Evolutionary conservation across 169 alveolate genomes (phyloP).

Genomic region (Eimeria necatrix): DNA sequence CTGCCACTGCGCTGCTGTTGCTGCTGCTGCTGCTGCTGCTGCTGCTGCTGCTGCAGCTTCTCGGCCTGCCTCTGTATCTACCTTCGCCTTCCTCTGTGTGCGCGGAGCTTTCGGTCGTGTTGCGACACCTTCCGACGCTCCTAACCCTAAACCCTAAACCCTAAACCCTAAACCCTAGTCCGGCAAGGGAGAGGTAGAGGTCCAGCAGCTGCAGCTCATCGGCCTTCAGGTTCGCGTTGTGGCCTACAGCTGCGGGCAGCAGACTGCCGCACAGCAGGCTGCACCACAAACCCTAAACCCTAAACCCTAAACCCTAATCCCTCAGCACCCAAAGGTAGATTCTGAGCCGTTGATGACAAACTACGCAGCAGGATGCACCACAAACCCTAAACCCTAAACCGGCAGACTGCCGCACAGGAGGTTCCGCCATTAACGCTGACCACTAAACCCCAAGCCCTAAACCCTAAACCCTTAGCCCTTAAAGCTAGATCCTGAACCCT

Average conservation of each 20-base stretch:
- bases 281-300: slow-evolving; percentile 37
- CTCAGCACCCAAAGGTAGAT: background rate
- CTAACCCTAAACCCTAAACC: background rate
- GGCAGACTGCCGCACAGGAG: background rate
- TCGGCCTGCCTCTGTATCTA: no score
- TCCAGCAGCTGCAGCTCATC: slow-evolving; percentile 32
- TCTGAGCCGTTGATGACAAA: no score
- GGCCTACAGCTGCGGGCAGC: slow-evolving; percentile 7
- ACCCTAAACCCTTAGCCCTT: no score
- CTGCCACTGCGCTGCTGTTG: background rate
- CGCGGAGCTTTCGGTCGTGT: no score
- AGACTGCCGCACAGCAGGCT: slow-evolving; percentile 45
- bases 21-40: background rate
- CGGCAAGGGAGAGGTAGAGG: background rate
- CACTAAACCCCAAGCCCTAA: no score
- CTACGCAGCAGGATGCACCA: no score
- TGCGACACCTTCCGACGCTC: background rate
- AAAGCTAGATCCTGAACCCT: no score
- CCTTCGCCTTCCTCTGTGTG: no score
- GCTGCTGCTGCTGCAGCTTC: background rate
- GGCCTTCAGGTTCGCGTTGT: slow-evolving; percentile 13
- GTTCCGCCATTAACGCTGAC: background rate
- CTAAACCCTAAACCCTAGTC: slow-evolving; percentile 7
- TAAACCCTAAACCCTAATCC: slow-evolving; percentile 32
- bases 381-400: background rate